Percentiles rank a stretch among this genome's conserved stretches.
Evolutionary conservation across 495 filamentous ascomycete species (phyloP).

Genomic region (Monascus purpureus): DNA sequence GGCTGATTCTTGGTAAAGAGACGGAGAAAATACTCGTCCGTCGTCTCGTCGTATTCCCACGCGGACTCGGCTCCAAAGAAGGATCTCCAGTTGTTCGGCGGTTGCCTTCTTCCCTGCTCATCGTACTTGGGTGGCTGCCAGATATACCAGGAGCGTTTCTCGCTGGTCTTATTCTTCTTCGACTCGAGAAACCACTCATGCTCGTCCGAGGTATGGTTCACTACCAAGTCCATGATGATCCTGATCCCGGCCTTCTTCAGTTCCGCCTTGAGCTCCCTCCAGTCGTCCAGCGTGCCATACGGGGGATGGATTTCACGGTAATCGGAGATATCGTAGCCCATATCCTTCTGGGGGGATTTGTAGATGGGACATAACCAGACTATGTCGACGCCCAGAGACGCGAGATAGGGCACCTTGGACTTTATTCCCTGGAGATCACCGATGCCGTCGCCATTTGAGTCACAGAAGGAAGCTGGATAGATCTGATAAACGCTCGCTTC

Average conservation of each 20-base stretch:
- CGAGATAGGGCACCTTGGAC: slow-evolving; percentile 50
- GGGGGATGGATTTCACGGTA: slow-evolving; percentile 47
- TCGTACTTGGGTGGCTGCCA: slow-evolving; percentile 50
- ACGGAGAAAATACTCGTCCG: slow-evolving; percentile 57
- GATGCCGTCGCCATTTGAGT: slow-evolving; percentile 52
- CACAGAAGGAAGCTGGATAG: slow-evolving; percentile 52
- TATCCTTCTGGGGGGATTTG: slow-evolving; percentile 48
- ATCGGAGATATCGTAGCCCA: slow-evolving; percentile 55
- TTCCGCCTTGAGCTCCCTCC: slow-evolving; percentile 47
- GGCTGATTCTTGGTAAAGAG: slow-evolving; percentile 52
- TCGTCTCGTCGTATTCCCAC: slow-evolving; percentile 53
- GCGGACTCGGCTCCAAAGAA: slow-evolving; percentile 41
- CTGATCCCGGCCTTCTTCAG: slow-evolving; percentile 48
- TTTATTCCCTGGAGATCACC: slow-evolving; percentile 56
- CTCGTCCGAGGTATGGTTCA: slow-evolving; percentile 70
- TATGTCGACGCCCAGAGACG: slow-evolving; percentile 46
- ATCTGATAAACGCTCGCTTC: slow-evolving; percentile 53
- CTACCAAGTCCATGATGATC: slow-evolving; percentile 58
- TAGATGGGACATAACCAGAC: slow-evolving; percentile 59
- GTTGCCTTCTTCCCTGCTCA: slow-evolving; percentile 42
- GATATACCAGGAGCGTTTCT: slow-evolving; percentile 61
- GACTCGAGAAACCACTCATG: slow-evolving; percentile 65
- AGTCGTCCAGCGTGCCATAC: slow-evolving; percentile 49
- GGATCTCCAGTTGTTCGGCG: slow-evolving; percentile 58
- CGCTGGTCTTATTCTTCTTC: slow-evolving; percentile 38